Evolutionary conservation across 129 eudicot species (phyloP), one percentile per base, ranked within the genome.

Genomic region (Chrysanthemum seticuspe): DNA sequence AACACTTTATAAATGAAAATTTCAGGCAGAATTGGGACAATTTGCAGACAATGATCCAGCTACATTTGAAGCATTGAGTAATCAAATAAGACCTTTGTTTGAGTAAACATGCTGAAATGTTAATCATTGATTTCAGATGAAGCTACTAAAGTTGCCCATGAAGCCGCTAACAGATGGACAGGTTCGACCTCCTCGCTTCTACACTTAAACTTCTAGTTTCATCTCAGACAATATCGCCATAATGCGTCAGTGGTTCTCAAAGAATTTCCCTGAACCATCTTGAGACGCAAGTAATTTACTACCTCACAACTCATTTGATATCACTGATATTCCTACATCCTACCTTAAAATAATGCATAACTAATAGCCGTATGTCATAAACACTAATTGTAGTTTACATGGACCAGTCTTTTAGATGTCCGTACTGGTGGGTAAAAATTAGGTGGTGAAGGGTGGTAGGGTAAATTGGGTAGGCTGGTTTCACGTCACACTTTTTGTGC

Each of bases 81-180:
- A 76, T 82, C 69, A 36, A 62, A 70, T 77, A 71, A 69, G n/a
- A n/a, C n/a, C n/a, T n/a, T n/a, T n/a, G n/a, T n/a, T 19, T 19
- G 21, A 19, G 0, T 19, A 19, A 19, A 19, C 21, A 19, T 19
- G 0, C 21, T 57, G 51, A 80, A 36, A 45, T 77, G 58, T 48
- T 36, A 5, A 49, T 60, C 13, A 8, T 48, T 79, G 65, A 36
- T 83, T 76, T 71, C 92, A 90, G 97, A 83, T 74, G 85, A 86
- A 27, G 90, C 97, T 48, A 80, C 74, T 60, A 89, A 88, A 81
- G 96, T 94, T 47, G 96, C 98, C 98, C 85, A 82, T 70, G 87
- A 90, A 67, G 87, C 98, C 60, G 95, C 96, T 74, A 94, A 94
- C 86, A 88, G 98, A 87, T 94, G 98, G 98, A 94, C 98, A 94